Conservation (phyloP, 106 monocot genomes). For the Chionographis japonica region DNA sequence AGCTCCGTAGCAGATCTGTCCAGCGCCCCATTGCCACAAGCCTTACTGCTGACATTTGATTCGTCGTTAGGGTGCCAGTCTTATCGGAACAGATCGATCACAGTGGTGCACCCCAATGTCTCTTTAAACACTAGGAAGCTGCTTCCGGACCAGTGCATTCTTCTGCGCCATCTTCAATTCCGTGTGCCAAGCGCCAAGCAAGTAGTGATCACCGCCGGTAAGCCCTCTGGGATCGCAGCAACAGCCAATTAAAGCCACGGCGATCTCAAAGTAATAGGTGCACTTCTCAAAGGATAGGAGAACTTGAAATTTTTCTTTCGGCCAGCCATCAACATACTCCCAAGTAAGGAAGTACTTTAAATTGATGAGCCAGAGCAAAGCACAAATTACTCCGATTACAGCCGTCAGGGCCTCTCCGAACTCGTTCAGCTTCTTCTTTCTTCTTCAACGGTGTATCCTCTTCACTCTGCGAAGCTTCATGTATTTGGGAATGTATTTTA, state of each 20-base stretch:
- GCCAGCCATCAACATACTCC: constrained; percentile 69
- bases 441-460: constrained; percentile 61
- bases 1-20: constrained; percentile 42
- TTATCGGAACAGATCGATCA: constrained; percentile 86
- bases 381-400: constrained; percentile 62
- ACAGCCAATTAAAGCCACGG: constrained; percentile 70
- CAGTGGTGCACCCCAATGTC: constrained; percentile 83
- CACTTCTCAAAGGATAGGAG: constrained; percentile 73
- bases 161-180: constrained; percentile 67
- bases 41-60: constrained; percentile 82
- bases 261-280: constrained; percentile 62
- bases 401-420: constrained; percentile 57
- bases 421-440: constrained; percentile 62
- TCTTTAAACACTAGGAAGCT: constrained; percentile 89
- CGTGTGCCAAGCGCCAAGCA: constrained; percentile 69
- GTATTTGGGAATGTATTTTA: constrained; percentile 66
- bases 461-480: constrained; percentile 61
- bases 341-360: constrained; percentile 65
- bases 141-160: constrained; percentile 80
- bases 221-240: constrained; percentile 65
- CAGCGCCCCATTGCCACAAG: constrained; percentile 67
- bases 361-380: constrained; percentile 69
- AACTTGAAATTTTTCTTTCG: constrained; percentile 65
- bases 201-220: constrained; percentile 75
- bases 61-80: constrained; percentile 85